Evolutionary conservation across 2,329 filamentous ascomycete genomes (phyloP).

Genomic region (Sordariomycetes sp.): DNA sequence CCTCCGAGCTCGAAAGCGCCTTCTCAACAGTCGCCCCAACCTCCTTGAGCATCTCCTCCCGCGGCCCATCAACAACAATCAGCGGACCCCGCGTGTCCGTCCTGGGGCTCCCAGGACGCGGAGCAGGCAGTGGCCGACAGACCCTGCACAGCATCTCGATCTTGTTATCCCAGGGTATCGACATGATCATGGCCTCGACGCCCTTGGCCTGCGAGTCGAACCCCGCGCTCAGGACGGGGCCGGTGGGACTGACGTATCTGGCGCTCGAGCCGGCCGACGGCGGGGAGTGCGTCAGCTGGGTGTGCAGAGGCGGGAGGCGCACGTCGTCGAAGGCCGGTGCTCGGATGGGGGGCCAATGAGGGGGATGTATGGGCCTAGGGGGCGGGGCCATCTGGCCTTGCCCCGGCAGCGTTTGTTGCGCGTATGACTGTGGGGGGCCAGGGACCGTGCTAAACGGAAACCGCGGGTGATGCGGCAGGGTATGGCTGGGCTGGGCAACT

Average conservation of each 20-base stretch:
- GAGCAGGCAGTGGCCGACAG: constrained; percentile 47
- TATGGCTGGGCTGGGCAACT: constrained; percentile 6
- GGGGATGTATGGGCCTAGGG: constrained; percentile 28
- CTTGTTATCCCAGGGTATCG: constrained; percentile 61
- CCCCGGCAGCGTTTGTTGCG: constrained; percentile 13
- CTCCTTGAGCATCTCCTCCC: constrained; percentile 31
- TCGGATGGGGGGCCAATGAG: constrained; percentile 13
- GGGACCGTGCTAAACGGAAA: constrained; percentile 11
- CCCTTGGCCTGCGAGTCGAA: not conserved
- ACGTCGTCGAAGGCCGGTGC: constrained; percentile 33
- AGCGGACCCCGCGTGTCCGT: constrained; percentile 56
- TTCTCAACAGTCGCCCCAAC: constrained; percentile 53
- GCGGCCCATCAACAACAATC: constrained; percentile 70
- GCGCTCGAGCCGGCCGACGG: constrained; percentile 2
- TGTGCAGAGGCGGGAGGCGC: constrained; percentile 39
- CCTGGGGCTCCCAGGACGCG: constrained; percentile 15
- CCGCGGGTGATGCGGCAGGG: constrained; percentile 5
- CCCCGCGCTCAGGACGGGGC: not conserved
- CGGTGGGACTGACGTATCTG: constrained; percentile 1
- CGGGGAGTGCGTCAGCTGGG: constrained; percentile 11
- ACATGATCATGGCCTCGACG: constrained; percentile 62
- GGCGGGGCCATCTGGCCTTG: constrained; percentile 23
- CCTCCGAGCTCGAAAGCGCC: constrained; percentile 36
- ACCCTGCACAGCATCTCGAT: constrained; percentile 65
- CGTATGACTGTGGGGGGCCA: constrained; percentile 14